Evolutionary conservation across 768 basidiomycete genomes (phyloP), one percentile per base, ranked within the genome.

Genomic region (Pleurotus djamor): DNA sequence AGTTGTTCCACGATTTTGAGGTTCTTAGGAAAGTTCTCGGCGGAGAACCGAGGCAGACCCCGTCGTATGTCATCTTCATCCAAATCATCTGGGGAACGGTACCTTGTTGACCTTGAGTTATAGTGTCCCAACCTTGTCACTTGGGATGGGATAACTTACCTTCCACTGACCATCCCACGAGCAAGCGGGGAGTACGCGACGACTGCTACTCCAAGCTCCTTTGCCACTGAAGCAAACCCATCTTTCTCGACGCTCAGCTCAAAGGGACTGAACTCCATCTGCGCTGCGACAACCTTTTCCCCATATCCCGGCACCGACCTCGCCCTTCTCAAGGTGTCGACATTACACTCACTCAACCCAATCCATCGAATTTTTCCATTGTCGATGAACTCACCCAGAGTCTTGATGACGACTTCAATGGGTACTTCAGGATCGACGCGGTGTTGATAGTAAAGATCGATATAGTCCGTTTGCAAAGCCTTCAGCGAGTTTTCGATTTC

Each of bases 21-120:
- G 56, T 81, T 74, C 55, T 72, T 77, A 0, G 75, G 74, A 64
- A 82, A 81, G 64, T 79, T 81, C 60, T 76, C 77, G 56, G 67
- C 64, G 12, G 70, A 71, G 58, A 68, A 70, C 50, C 67, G 61
- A n/a, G 74, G 74, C 35, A 75, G 58, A 28, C 61, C 55, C 7
- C 68, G 64, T 7, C 77, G 61, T 44, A 72, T 70, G 57, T 78
- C 77, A n/a, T 59, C 65, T 57, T 66, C 65, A 17, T 67, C 72
- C 41, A 78, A 75, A 55, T 76, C 76, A 9, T 71, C 72, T 1
- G 67, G 68, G 14, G 71, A 70, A 58, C 67, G 72, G 66, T 72
- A 63, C 48, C 62, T 47, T 12, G 7, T 17, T 47, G 12, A 16
- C 7, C 17, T 1, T 17, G 7, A 47, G 13, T 12, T 28, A 12